Evolutionary conservation across 2,329 filamentous ascomycete genomes (phyloP).

Genomic region (Fusarium piperis): DNA sequence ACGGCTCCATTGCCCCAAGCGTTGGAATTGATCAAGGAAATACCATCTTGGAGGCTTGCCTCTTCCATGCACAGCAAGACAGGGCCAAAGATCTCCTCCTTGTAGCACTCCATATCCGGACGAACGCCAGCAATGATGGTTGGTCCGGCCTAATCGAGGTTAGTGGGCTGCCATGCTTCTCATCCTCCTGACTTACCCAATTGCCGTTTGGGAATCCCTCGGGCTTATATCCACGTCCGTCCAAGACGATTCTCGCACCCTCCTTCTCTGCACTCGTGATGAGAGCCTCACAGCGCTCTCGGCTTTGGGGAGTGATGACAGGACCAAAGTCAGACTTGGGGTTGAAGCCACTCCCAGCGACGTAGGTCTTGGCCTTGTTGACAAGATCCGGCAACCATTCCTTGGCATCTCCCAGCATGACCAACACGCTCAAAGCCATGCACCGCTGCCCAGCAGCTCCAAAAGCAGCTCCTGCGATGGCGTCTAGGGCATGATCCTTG

Average conservation of each 20-base stretch:
- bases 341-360: conserved; percentile 80
- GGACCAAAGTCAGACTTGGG: conserved; percentile 78
- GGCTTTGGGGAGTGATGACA: conserved; percentile 78
- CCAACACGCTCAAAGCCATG: conserved; percentile 81
- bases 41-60: conserved; percentile 77
- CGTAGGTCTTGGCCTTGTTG: conserved; percentile 73
- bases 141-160: conserved; percentile 62
- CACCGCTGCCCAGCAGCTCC: conserved; percentile 83
- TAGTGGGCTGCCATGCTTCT: background rate
- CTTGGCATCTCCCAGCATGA: conserved; percentile 79
- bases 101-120: conserved; percentile 80
- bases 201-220: conserved; percentile 74
- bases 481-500: conserved; percentile 82
- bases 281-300: conserved; percentile 75
- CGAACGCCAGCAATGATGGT: conserved; percentile 83
- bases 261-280: conserved; percentile 79
- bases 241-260: conserved; percentile 78
- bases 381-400: conserved; percentile 79
- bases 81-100: conserved; percentile 83
- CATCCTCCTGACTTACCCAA: conserved; percentile 54
- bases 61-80: conserved; percentile 81
- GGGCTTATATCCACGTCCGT: conserved; percentile 78
- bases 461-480: conserved; percentile 82
- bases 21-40: conserved; percentile 80
- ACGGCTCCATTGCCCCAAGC: conserved; percentile 84